phyloP scores from a whole-genome alignment of 148 eudicot species.

The Silene conica region DNA sequence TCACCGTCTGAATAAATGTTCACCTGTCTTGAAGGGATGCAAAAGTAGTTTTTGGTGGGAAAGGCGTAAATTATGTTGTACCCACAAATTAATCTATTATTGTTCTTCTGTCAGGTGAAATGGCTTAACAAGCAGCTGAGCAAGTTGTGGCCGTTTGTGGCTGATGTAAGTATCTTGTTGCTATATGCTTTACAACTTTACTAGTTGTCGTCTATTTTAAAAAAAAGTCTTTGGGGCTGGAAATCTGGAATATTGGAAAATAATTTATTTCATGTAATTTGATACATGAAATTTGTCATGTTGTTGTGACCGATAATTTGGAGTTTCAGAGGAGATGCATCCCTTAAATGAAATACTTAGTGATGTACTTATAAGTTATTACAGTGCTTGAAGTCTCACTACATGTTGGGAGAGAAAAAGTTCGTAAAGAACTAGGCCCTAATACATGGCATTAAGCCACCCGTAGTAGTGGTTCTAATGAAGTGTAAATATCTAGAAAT shows the following conservation, averaged over 20 bases:
- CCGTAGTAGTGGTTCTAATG: no score
- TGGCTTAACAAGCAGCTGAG: constrained; percentile 86
- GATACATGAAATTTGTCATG: not conserved
- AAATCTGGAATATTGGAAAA: no score
- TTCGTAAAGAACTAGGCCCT: no score
- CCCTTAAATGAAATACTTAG: no score
- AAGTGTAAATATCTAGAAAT: no score
- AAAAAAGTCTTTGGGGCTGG: not conserved
- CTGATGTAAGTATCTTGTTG: constrained; percentile 67
- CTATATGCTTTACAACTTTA: not conserved
- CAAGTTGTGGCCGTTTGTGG: constrained; percentile 91
- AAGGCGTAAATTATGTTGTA: not conserved
- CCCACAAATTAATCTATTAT: not conserved
- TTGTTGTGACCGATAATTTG: not conserved
- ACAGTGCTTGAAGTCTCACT: not conserved
- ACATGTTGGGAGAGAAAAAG: not conserved
- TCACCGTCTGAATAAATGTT: not conserved
- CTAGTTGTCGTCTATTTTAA: not conserved
- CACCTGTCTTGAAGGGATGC: not conserved
- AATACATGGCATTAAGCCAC: no score
- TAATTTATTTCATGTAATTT: not conserved
- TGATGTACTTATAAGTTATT: no score
- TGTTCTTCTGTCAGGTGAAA: constrained; percentile 58
- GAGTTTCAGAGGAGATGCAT: no score
- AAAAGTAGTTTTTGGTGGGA: not conserved